Evolutionary conservation across 169 alveolate species (phyloP), one percentile per base, ranked within the genome.

Genomic region (Eimeria acervulina): DNA sequence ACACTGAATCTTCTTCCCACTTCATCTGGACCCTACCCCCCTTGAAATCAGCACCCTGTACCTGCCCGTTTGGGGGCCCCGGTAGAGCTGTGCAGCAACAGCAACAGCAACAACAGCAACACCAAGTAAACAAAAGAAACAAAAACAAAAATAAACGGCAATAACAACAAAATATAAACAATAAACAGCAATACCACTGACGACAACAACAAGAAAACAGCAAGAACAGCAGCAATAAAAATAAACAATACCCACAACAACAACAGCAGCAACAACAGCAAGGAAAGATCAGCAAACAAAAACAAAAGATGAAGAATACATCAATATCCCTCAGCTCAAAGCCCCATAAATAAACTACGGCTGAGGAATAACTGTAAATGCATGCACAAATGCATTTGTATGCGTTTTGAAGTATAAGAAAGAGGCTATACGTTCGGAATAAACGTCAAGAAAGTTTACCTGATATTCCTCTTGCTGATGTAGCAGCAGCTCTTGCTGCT

Each of bases 401-500:
- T 36, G 83, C 33, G 47, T 31, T 36, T 70, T 15, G 26, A 38
- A 51, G 51, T n/a, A 0, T 70, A 31, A 17, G 83, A 5, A 17
- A 28, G 2, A 26, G 38, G 78, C 44, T 66, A 3, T 8, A 17
- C 19, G n/a, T n/a, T n/a, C n/a, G n/a, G n/a, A n/a, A n/a, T n/a
- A n/a, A 51, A 0, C 59, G 15, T 51, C 0, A 10, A 51, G 15
- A 12, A n/a, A n/a, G n/a, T n/a, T 70, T 15, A 70, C 83, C 52
- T 38, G 83, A 70, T 10, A 70, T 70, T 31, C 83, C 83, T 38
- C 23, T 70, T 70, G 83, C 83, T 70, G 51, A 3, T 70, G 83
- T 17, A 4, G 83, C 83, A 8, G 83, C 83, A 70, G 17, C 51
- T 28, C 83, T 70, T 13, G 83, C 83, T 70, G 83, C 83, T 36